Evolutionary conservation across 257 asterid genomes (phyloP).

Genomic region (Nicotiana otophora): DNA sequence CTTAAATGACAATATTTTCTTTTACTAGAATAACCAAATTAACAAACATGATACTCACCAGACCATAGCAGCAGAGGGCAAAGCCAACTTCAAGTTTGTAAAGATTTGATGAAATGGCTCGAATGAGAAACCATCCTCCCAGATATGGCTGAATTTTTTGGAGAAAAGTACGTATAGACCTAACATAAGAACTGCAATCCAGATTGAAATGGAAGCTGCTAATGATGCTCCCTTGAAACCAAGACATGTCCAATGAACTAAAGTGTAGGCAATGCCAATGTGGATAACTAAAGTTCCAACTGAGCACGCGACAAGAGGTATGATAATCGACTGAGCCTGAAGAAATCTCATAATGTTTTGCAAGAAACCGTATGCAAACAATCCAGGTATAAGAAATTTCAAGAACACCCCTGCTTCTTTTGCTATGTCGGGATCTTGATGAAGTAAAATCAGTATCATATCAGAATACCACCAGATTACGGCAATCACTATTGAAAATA

Average conservation of each 20-base stretch:
- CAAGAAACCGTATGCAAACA: slow-evolving; percentile 56
- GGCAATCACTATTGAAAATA: slow-evolving; percentile 30
- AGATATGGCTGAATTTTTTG: slow-evolving; percentile 33
- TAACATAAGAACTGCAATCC: slow-evolving; percentile 50
- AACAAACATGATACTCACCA: slow-evolving; percentile 37
- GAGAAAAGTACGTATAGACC: slow-evolving; percentile 35
- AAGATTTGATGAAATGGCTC: slow-evolving; percentile 30
- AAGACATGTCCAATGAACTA: slow-evolving; percentile 43
- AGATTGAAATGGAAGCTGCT: slow-evolving; percentile 57
- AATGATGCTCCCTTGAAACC: slow-evolving; percentile 53
- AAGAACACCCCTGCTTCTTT: slow-evolving; percentile 47
- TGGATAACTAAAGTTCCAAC: slow-evolving; percentile 44
- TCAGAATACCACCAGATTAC: slow-evolving; percentile 65
- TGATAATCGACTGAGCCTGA: slow-evolving; percentile 55
- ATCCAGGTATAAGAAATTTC: slow-evolving; percentile 58
- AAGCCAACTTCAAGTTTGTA: slow-evolving; percentile 40
- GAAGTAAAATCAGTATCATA: slow-evolving; percentile 31
- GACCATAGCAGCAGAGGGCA: slow-evolving; percentile 77
- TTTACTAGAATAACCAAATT: not conserved
- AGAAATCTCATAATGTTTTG: slow-evolving; percentile 64
- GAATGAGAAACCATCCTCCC: slow-evolving; percentile 41
- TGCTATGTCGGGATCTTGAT: slow-evolving; percentile 58
- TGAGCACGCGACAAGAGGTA: slow-evolving; percentile 55
- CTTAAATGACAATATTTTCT: too few species aligned
- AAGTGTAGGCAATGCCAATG: slow-evolving; percentile 39